Evolutionary conservation across 345 rosid genomes (phyloP).

Genomic region (Microcos paniculata): DNA sequence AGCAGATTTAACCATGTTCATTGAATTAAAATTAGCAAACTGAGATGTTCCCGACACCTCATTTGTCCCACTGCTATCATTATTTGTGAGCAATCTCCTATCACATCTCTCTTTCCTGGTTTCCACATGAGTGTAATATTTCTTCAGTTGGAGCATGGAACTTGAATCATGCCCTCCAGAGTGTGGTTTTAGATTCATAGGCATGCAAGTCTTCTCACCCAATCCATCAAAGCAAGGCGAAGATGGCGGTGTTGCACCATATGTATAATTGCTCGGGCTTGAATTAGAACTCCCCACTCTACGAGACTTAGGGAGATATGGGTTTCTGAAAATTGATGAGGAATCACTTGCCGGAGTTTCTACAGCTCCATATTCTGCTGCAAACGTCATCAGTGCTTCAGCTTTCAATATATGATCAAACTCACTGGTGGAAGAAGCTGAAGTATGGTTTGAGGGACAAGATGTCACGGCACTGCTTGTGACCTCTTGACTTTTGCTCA

Average conservation of each 20-base stretch:
- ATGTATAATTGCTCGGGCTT: constrained; percentile 60
- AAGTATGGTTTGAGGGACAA: constrained; percentile 46
- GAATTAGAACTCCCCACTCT: constrained; percentile 70
- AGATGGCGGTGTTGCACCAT: constrained; percentile 84
- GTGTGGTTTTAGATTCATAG: constrained; percentile 43
- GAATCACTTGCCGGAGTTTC: constrained; percentile 73
- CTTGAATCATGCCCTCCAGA: constrained; percentile 42
- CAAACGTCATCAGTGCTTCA: constrained; percentile 94
- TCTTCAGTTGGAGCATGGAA: constrained; percentile 36
- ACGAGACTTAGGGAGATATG: constrained; percentile 81
- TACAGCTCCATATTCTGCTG: constrained; percentile 95
- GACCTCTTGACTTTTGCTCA: constrained; percentile 71
- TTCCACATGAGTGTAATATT: constrained; percentile 72
- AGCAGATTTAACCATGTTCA: constrained; percentile 48
- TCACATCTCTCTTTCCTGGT: constrained; percentile 49
- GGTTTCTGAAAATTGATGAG: constrained; percentile 67
- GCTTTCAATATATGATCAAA: constrained; percentile 93
- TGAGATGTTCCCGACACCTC: constrained; percentile 49
- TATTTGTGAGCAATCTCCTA: constrained; percentile 37
- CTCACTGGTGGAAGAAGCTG: constrained; percentile 55
- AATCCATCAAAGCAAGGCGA: constrained; percentile 59
- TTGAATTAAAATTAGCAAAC: constrained; percentile 52
- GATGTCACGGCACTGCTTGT: constrained; percentile 43
- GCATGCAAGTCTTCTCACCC: constrained; percentile 54
- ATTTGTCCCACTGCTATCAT: constrained; percentile 44